Evolutionary conservation across 2,329 filamentous ascomycete species (phyloP), one percentile per base, ranked within the genome.

Genomic region (Aspergillus fumigatus): DNA sequence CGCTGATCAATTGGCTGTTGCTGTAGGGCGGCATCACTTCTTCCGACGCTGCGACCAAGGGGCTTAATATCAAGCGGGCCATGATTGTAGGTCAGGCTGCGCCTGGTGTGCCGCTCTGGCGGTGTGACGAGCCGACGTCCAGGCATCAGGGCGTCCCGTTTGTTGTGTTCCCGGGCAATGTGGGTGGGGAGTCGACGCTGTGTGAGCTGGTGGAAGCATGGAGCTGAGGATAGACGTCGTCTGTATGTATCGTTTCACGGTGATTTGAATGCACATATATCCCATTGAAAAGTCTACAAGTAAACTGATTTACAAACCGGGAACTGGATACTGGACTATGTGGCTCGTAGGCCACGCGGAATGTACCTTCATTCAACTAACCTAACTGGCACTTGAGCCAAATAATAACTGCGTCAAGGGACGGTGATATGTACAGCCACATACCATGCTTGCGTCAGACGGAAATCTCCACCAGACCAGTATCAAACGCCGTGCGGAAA

Each of bases 81-180:
- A 77, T 72, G 59, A 77, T 86, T 41, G 71, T 84, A 0, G 83
- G 83, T 0, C 83, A 86, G 60, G 83, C 83, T 1, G 81, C 82
- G 0, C 74, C 81, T 0, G 83, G 82, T 1, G 81, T 85, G 8
- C 82, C 83, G 0, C 71, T 85, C 0, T 86, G 83, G 84, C 71
- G 79, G 50, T 85, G 82, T 55, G 77, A 83, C 51, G 82, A 85
- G 64, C 67, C 71, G 0, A 77, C 77, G 1, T 78, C 75, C 19
- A 80, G 82, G 51, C 81, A 79, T 70, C 71, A 73, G 0, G 79
- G 79, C 1, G 67, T 84, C 10, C 80, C 81, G 0, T 84, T 82
- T 63, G 78, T 84, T 2, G 82, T 84, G 0, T 84, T 85, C 52
- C 83, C 82, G 0, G 82, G 82, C 0, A 84, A 84, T 67, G 82